Conservation (phyloP, 139 green algal genomes). For the Deuterostichococcus epilithicus region DNA sequence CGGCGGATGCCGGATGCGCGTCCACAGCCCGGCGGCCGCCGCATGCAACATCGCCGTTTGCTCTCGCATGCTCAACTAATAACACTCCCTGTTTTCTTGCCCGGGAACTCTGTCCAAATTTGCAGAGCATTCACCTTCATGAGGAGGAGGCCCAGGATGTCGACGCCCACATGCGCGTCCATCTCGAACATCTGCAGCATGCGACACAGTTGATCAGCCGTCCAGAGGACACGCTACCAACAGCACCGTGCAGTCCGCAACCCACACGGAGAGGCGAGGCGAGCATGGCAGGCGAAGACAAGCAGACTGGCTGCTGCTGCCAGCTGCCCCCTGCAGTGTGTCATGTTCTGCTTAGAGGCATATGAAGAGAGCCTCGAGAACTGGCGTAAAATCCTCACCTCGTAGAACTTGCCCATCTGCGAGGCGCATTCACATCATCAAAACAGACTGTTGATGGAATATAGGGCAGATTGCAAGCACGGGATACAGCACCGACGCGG, state of each 20-base stretch:
- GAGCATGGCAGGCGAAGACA: too few species aligned
- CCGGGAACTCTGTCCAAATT: background rate
- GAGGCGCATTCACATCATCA: constrained; percentile 15
- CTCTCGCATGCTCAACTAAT: background rate
- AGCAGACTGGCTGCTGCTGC: too few species aligned
- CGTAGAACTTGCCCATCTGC: constrained; percentile 89
- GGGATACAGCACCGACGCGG: background rate
- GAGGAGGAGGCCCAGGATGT: constrained; percentile 85
- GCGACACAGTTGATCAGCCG: too few species aligned
- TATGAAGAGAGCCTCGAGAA: too few species aligned
- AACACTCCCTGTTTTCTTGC: background rate
- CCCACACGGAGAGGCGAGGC: too few species aligned
- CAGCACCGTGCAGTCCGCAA: too few species aligned
- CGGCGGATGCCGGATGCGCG: too few species aligned
- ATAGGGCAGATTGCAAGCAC: too few species aligned
- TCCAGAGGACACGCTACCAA: too few species aligned
- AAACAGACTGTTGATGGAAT: too few species aligned
- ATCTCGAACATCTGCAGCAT: constrained; percentile 91
- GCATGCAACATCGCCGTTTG: background rate
- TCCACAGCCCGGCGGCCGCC: background rate
- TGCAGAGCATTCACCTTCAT: constrained; percentile 69
- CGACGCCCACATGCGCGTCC: constrained; percentile 88
- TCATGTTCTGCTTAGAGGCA: too few species aligned
- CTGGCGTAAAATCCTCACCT: constrained; percentile 32
- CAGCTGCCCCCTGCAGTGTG: too few species aligned